Evolutionary conservation across 805 yeast species (phyloP).

Genomic region (Cyberlindnera samutprakarnensis): DNA sequence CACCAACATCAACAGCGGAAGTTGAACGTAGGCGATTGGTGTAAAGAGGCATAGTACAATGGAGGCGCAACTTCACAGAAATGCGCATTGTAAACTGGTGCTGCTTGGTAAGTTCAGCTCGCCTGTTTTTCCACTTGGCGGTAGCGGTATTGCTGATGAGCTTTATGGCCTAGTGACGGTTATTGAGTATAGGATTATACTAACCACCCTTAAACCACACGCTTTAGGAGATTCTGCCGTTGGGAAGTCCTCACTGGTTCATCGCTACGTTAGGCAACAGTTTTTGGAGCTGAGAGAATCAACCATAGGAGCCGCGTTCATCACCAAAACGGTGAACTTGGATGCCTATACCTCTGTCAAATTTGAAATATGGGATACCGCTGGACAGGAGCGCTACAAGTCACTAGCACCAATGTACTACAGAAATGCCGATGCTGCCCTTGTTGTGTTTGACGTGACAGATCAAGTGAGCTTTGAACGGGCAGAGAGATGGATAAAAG

Average conservation of each 20-base stretch:
- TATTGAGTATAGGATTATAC: too few relatives aligned
- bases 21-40: neutral
- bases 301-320: constrained; percentile 98
- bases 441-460: constrained; percentile 81
- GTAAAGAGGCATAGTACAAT: too few relatives aligned
- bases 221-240: constrained; percentile 71
- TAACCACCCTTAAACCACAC: neutral
- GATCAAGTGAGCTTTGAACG: constrained; percentile 63
- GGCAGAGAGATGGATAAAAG: constrained; percentile 89
- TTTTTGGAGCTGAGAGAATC: constrained; percentile 81
- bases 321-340: constrained; percentile 65
- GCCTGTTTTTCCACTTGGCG: too few relatives aligned
- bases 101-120: constrained; percentile 30
- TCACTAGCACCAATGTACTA: constrained; percentile 81
- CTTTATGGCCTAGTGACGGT: too few relatives aligned
- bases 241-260: constrained; percentile 79
- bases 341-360: constrained; percentile 34
- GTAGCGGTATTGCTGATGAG: too few relatives aligned
- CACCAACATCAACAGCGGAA: neutral
- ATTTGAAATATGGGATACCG: constrained; percentile 73
- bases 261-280: constrained; percentile 63
- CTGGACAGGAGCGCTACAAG: constrained; percentile 88
- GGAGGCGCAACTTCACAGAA: constrained; percentile 1
- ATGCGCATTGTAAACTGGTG: constrained; percentile 57
- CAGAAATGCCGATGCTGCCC: constrained; percentile 73